Percentiles rank a stretch among this genome's conserved stretches.
Conservation (phyloP, 1,139 yeast species). For the Candida pseudoviswanathii region DNA sequence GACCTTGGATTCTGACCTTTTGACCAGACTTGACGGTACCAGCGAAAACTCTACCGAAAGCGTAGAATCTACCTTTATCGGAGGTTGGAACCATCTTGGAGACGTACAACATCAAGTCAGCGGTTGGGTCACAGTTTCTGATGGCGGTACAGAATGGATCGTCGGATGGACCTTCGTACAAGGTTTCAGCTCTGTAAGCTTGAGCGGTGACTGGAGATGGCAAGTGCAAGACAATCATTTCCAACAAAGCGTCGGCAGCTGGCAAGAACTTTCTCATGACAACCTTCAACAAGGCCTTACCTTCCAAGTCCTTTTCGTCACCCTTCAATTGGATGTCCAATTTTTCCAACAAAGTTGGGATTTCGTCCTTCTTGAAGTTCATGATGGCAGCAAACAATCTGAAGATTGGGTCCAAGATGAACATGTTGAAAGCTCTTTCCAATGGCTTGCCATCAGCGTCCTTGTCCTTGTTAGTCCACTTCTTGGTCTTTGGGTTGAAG, state of each 20-base stretch:
- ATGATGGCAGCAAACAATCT: slow-evolving; percentile 59
- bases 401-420: slow-evolving; percentile 98
- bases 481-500: slow-evolving; percentile 99
- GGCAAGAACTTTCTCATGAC: slow-evolving; percentile 99
- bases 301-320: slow-evolving; percentile 97
- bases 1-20: slow-evolving; percentile 99
- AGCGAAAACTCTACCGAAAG: slow-evolving; percentile 99
- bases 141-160: slow-evolving; percentile 90
- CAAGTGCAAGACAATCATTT: slow-evolving; percentile 97
- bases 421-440: slow-evolving; percentile 99
- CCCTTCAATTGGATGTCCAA: slow-evolving; percentile 88
- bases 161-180: slow-evolving; percentile 99
- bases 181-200: slow-evolving; percentile 97
- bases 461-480: slow-evolving; percentile 96
- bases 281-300: slow-evolving; percentile 96
- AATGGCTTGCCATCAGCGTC: slow-evolving; percentile 94
- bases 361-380: slow-evolving; percentile 83
- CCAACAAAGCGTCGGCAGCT: slow-evolving; percentile 99
- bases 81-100: slow-evolving; percentile 99
- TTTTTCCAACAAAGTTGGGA: slow-evolving; percentile 84
- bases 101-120: slow-evolving; percentile 98
- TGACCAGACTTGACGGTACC: slow-evolving; percentile 99
- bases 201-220: slow-evolving; percentile 99
- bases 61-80: slow-evolving; percentile 99
- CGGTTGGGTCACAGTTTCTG: slow-evolving; percentile 98